Conservation (phyloP, 1,139 yeast species). For the Geotrichum fermentans region DNA sequence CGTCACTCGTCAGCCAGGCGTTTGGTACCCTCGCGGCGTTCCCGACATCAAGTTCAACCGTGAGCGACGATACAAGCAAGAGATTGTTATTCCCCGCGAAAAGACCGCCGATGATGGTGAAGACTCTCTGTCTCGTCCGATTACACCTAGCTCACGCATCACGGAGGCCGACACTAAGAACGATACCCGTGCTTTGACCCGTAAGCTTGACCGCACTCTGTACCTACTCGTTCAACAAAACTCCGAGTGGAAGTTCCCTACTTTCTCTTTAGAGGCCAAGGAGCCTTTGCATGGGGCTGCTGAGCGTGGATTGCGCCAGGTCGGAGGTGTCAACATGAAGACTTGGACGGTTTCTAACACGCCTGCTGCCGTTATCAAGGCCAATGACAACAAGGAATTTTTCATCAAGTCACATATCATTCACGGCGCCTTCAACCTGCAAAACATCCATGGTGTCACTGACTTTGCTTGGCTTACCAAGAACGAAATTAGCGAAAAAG, state of each 20-base stretch:
- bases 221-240: constrained; percentile 58
- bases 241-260: constrained; percentile 72
- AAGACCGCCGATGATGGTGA: constrained; percentile 45
- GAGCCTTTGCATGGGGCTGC: constrained; percentile 68
- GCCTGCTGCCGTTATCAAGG: constrained; percentile 63
- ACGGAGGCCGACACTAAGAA: constrained; percentile 70
- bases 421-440: constrained; percentile 73
- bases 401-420: constrained; percentile 82
- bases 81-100: constrained; percentile 61
- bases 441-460: constrained; percentile 35
- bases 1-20: constrained; percentile 62
- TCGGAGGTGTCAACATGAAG: constrained; percentile 75
- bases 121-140: constrained; percentile 55
- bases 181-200: constrained; percentile 65
- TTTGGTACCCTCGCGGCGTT: constrained; percentile 73
- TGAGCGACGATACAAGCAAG: constrained; percentile 82
- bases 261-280: constrained; percentile 47
- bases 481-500: constrained; percentile 62
- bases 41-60: constrained; percentile 86
- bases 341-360: constrained; percentile 86
- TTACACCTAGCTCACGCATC: constrained; percentile 62
- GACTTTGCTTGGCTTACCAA: constrained; percentile 80
- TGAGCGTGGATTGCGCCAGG: constrained; percentile 60
- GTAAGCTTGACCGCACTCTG: constrained; percentile 73
- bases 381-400: constrained; percentile 46